Evolutionary conservation across 495 filamentous ascomycete species (phyloP), one percentile per base, ranked within the genome.

Genomic region (Trichoderma gamsii): DNA sequence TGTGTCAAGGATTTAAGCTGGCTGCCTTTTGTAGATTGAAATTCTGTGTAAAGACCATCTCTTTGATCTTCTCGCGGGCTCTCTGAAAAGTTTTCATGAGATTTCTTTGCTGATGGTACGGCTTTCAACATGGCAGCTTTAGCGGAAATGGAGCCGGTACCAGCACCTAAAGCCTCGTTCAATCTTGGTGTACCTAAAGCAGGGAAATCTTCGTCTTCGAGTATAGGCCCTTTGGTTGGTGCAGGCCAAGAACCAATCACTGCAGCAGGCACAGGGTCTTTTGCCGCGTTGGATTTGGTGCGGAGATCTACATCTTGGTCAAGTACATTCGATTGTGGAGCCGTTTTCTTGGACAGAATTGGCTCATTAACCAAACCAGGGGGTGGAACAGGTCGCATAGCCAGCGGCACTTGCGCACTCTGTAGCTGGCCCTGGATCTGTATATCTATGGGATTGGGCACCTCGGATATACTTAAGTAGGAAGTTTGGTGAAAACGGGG

Each of bases 171-270:
- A 29, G 27, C 29, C 68, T 52, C 1, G 76, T 69, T 18, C 69
- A 15, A 73, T 69, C 35, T 80, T 81, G 65, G 77, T 69, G 9
- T 76, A 65, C 77, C 77, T 3, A 88, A 78, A 15, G 84, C 83
- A 38, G 86, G 86, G 46, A 88, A 88, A 70, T 88, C 86, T 70
- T 87, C 84, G 46, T 86, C 82, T 67, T 83, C 79, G 12, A 61
- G 56, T 29, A 61, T 32, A 29, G 13, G 12, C 0, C 27, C 56
- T 29, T 61, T 61, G 7, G 25, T 18, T 9, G 56, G 29, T 9
- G 25, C 3, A 13, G 56, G 13, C 56, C 25, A 32, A 61, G 56
- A 25, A 16, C 13, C 27, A 2, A 56, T 1, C n/a, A 8, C 21
- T 21, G 51, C 2, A 25, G 9, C 21, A 56, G 51, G 51, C 16